Evolutionary conservation across 768 basidiomycete species (phyloP).

Genomic region (Asterophora lycoperdoides): DNA sequence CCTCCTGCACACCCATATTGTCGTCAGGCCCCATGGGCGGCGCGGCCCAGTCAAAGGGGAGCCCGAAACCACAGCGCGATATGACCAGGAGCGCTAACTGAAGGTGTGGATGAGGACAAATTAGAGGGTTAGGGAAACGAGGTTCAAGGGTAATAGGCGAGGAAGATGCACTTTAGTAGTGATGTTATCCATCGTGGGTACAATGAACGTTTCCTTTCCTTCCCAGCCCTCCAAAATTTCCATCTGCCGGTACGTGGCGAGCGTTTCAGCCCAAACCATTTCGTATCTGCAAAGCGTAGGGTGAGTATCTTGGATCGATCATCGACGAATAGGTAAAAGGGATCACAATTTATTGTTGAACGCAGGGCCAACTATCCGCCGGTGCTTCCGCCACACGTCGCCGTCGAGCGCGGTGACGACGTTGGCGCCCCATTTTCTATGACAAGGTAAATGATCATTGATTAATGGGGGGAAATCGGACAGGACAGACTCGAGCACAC

Average conservation of each 20-base stretch:
- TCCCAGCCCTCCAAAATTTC: constrained; percentile 23
- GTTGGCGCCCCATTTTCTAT: constrained; percentile 9
- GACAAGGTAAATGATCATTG: not conserved
- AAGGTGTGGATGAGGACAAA: not conserved
- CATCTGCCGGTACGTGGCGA: constrained; percentile 29
- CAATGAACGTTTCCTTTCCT: constrained; percentile 9
- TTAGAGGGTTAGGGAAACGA: not conserved
- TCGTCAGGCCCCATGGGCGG: constrained; percentile 34
- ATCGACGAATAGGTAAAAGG: not conserved
- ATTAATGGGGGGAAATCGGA: not conserved
- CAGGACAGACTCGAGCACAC: constrained; percentile 1
- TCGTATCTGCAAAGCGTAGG: constrained; percentile 20
- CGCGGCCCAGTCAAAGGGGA: constrained; percentile 34
- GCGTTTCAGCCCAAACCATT: constrained; percentile 30
- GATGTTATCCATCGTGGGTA: constrained; percentile 11
- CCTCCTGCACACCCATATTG: constrained; percentile 32
- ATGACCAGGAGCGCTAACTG: constrained; percentile 41
- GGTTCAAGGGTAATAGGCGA: constrained; percentile 27
- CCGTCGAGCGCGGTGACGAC: constrained; percentile 22
- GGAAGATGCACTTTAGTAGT: constrained; percentile 13
- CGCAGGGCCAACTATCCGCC: constrained; percentile 38
- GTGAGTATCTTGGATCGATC: not conserved
- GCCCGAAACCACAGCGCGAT: constrained; percentile 42
- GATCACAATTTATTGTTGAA: constrained; percentile 38
- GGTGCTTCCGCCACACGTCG: constrained; percentile 41